Evolutionary conservation across 805 yeast genomes (phyloP), one percentile per base, ranked within the genome.

Genomic region (Pichia scutulata): DNA sequence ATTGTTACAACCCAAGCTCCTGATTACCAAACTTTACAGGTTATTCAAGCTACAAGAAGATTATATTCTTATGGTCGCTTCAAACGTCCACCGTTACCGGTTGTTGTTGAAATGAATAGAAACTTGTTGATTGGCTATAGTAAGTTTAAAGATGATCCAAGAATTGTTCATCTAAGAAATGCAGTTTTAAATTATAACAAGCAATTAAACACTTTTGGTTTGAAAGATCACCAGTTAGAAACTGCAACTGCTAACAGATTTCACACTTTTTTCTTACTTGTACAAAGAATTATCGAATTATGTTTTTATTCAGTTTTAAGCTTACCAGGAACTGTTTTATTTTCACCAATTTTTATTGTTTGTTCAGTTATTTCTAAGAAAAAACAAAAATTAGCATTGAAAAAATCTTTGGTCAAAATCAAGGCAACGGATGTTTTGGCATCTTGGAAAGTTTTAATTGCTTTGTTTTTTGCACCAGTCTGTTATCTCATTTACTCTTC

Each of bases 351-450:
- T 1, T 89, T 92, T 56, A 68, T 88, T 40, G 76, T 84, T 9
- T 81, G 96, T 41, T 84, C 84, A 60, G 68, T 72, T 45, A 83
- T 87, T 42, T 87, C 97, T 1, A 71, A 69, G 23, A 74, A 75
- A 55, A 89, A 90, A 66, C 92, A 89, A 23, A 74, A 71, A 49
- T 73, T 77, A 41, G 99, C 98, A 0, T 73, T 92, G 53, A 89
- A 88, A 16, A 78, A 75, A n/a, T 89, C 97, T 0, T 73, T 85
- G 1, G 99, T 92, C 18, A 92, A 92, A 64, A 82, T 92, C 52
- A 82, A 80, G 58, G 99, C 95, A 13, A 84, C 82, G 48, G 99
- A 92, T 64, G 97, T 92, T 13, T 75, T 93, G 47, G 98, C 96
- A 0, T 89, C 98, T 2, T 92, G 99, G 99, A 92, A 92, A 67